Percentiles rank a stretch among this genome's conserved stretches.
Evolutionary conservation across 805 yeast genomes (phyloP).

Genomic region (Pichia ethanolica): DNA sequence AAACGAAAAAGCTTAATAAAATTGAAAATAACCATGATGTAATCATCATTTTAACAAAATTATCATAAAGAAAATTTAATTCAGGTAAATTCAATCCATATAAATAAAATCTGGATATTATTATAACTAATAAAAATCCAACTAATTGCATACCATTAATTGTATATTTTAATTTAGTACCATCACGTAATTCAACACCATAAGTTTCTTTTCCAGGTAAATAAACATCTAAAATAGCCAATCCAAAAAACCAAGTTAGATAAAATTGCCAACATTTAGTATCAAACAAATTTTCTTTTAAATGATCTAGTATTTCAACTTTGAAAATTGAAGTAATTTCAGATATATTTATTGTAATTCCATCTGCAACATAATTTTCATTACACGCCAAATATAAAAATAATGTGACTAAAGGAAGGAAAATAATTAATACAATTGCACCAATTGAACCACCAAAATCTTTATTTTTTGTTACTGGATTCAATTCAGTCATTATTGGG

Average conservation of each 20-base stretch:
- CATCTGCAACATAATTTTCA: conserved; percentile 45
- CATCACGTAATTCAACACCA: conserved; percentile 75
- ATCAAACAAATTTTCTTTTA: conserved; percentile 33
- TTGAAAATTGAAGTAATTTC: conserved; percentile 23
- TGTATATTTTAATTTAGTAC: conserved; percentile 59
- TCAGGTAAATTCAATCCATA: conserved; percentile 55
- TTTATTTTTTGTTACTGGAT: conserved; percentile 61
- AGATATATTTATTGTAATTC: conserved; percentile 36
- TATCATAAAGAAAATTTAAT: conserved; percentile 63
- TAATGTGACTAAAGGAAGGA: conserved; percentile 58
- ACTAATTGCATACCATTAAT: conserved; percentile 71
- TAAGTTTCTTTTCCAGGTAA: conserved; percentile 68
- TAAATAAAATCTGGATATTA: conserved; percentile 45
- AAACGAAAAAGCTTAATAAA: conserved; percentile 55
- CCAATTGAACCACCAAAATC: conserved; percentile 83
- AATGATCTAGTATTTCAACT: conserved; percentile 14
- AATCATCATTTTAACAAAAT: conserved; percentile 57
- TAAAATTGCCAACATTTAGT: conserved; percentile 55
- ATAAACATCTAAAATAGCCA: conserved; percentile 56
- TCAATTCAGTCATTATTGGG: conserved; percentile 28
- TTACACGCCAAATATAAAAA: conserved; percentile 57
- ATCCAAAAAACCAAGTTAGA: conserved; percentile 59
- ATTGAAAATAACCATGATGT: conserved; percentile 60
- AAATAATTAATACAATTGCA: conserved; percentile 54
- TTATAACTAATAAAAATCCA: conserved; percentile 27